phyloP scores from a whole-genome alignment of 345 rosid genomes.

The Brassica juncea region DNA sequence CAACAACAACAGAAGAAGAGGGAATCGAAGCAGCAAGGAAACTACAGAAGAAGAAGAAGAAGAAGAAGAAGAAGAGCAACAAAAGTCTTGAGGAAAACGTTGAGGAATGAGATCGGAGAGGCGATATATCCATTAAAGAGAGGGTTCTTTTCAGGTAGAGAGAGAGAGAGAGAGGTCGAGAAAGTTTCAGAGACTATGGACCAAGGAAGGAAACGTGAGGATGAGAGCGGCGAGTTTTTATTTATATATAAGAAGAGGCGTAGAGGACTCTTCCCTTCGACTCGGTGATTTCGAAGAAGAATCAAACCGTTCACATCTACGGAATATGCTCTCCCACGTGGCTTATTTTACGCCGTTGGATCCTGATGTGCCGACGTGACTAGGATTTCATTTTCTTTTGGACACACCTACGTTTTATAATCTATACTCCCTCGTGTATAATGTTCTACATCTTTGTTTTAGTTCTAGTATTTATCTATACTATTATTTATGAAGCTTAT shows the following conservation, averaged over 20 bases:
- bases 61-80: conserved; percentile 18
- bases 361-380: conserved; percentile 9
- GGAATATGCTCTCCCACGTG: conserved; percentile 33
- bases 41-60: conserved; percentile 2
- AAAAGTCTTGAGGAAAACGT: conserved; percentile 19
- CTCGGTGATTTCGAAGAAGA: conserved; percentile 11
- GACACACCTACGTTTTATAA: neutral
- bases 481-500: too few species aligned
- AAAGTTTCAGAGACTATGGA: conserved; percentile 24
- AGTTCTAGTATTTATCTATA: too few species aligned
- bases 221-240: neutral
- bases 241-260: neutral
- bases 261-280: neutral
- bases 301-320: conserved; percentile 18
- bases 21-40: conserved; percentile 16
- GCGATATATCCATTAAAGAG: conserved; percentile 67
- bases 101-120: conserved; percentile 38
- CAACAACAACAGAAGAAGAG: conserved; percentile 25
- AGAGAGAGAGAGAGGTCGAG: conserved; percentile 20
- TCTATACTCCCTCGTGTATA: neutral
- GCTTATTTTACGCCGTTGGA: neutral
- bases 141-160: neutral
- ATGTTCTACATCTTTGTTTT: neutral
- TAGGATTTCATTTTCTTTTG: neutral
- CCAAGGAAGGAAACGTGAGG: conserved; percentile 33